A percentile compares a stretch with the other conserved stretches of the same genome.
Conservation (phyloP, 2,329 filamentous ascomycete genomes). For the Apiospora marii region DNA sequence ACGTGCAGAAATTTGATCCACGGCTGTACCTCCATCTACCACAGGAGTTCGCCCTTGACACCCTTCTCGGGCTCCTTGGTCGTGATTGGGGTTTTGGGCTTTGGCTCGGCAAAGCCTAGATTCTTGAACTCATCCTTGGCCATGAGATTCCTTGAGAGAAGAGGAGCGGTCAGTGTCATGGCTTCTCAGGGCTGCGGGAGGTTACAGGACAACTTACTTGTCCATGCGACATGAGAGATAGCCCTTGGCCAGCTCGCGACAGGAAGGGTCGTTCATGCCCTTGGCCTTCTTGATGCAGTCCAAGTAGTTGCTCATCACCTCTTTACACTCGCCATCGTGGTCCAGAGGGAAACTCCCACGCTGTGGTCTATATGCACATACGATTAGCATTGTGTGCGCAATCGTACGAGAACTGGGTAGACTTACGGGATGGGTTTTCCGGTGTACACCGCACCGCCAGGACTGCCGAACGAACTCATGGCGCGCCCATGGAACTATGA, state of each 20-base stretch:
- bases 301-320: constrained; percentile 85
- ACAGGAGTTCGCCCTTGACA: constrained; percentile 45
- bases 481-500: constrained; percentile 2
- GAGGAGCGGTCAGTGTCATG: neutral
- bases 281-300: constrained; percentile 84
- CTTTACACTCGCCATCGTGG: constrained; percentile 94
- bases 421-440: constrained; percentile 76
- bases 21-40: constrained; percentile 36
- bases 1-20: neutral
- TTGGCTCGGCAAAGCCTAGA: constrained; percentile 71
- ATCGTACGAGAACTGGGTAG: neutral
- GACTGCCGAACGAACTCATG: constrained; percentile 74
- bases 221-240: constrained; percentile 97
- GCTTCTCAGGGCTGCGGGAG: constrained; percentile 4
- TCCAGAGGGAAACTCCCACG: constrained; percentile 96
- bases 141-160: constrained; percentile 82
- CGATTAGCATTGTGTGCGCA: neutral
- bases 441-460: constrained; percentile 69
- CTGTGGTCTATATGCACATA: constrained; percentile 69
- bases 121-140: constrained; percentile 95
- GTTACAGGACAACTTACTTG: constrained; percentile 62
- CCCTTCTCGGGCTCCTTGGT: constrained; percentile 36
- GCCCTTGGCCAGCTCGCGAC: constrained; percentile 83
- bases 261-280: constrained; percentile 87
- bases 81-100: neutral